Evolutionary conservation across 129 eudicot species (phyloP).

Genomic region (Artemisia annua): DNA sequence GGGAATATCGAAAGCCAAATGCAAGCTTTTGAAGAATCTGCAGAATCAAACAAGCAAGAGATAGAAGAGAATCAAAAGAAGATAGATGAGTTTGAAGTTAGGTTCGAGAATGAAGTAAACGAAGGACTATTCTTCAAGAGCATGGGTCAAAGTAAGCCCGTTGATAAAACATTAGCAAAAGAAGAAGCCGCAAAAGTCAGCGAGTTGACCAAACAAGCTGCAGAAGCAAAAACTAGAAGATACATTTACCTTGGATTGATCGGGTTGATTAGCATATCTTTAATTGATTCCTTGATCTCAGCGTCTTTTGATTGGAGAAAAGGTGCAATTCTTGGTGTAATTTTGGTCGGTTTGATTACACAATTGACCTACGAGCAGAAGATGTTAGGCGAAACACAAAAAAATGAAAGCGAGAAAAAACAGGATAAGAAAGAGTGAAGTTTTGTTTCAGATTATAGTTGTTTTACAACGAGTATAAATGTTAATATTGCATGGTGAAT

Average conservation of each 20-base stretch:
- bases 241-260: conserved; percentile 74
- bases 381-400: conserved; percentile 48
- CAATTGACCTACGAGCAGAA: conserved; percentile 80
- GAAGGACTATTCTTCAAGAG: conserved; percentile 80
- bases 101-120: conserved; percentile 59
- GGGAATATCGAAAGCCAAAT: conserved; percentile 75
- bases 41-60: conserved; percentile 57
- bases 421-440: conserved; percentile 47
- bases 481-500: conserved; percentile 58
- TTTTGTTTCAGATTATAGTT: conserved; percentile 8
- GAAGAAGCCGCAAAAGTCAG: conserved; percentile 51
- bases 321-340: conserved; percentile 57
- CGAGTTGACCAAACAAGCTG: conserved; percentile 49
- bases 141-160: conserved; percentile 38
- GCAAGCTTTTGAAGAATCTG: conserved; percentile 86
- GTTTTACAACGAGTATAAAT: conserved; percentile 24
- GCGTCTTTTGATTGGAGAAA: conserved; percentile 62
- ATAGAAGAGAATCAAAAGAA: conserved; percentile 59
- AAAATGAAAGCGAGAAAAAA: conserved; percentile 31
- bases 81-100: conserved; percentile 68
- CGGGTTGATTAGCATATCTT: conserved; percentile 56
- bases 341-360: conserved; percentile 62
- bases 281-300: conserved; percentile 53
- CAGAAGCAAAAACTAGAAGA: conserved; percentile 59
- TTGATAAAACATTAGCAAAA: conserved; percentile 52